Evolutionary conservation across 1,284 basidiomycete genomes (phyloP).

Genomic region (Ganoderma multipileum): DNA sequence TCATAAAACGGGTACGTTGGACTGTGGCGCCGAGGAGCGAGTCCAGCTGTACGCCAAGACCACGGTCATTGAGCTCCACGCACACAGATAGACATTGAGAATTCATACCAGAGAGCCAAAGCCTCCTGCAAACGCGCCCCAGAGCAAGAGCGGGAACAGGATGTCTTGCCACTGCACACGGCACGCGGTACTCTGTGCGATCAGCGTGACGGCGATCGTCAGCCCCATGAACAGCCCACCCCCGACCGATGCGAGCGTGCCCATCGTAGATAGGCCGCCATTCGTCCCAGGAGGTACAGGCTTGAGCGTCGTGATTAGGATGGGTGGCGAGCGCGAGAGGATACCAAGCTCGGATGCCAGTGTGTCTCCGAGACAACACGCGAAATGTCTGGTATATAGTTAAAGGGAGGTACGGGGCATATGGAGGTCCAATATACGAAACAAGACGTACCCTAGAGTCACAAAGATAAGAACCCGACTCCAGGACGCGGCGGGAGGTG

Average conservation of each 20-base stretch:
- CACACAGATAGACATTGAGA: not conserved
- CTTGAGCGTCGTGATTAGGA: conserved; percentile 77
- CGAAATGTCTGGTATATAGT: conserved; percentile 67
- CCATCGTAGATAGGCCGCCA: conserved; percentile 81
- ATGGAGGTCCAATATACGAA: not conserved
- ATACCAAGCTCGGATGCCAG: conserved; percentile 86
- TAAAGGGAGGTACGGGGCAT: not conserved
- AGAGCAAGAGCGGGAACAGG: conserved; percentile 54
- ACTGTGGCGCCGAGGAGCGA: conserved; percentile 75
- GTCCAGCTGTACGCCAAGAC: conserved; percentile 22
- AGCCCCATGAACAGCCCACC: conserved; percentile 82
- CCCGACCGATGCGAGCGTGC: conserved; percentile 74
- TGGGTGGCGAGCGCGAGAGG: conserved; percentile 70
- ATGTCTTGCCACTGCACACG: conserved; percentile 44
- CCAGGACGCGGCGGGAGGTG: conserved; percentile 48
- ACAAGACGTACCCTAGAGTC: conserved; percentile 67
- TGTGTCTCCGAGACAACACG: conserved; percentile 86
- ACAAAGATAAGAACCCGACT: conserved; percentile 69
- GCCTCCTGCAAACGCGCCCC: conserved; percentile 72
- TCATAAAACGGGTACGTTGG: conserved; percentile 83
- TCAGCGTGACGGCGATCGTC: conserved; percentile 62
- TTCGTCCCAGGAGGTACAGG: conserved; percentile 91
- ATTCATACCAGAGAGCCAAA: conserved; percentile 76
- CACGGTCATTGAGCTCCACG: not conserved
- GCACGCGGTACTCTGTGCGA: conserved; percentile 66